Percentiles rank a stretch among this genome's conserved stretches.
Evolutionary conservation across 2,329 filamentous ascomycete genomes (phyloP).

Genomic region (Aschersonia sp.): DNA sequence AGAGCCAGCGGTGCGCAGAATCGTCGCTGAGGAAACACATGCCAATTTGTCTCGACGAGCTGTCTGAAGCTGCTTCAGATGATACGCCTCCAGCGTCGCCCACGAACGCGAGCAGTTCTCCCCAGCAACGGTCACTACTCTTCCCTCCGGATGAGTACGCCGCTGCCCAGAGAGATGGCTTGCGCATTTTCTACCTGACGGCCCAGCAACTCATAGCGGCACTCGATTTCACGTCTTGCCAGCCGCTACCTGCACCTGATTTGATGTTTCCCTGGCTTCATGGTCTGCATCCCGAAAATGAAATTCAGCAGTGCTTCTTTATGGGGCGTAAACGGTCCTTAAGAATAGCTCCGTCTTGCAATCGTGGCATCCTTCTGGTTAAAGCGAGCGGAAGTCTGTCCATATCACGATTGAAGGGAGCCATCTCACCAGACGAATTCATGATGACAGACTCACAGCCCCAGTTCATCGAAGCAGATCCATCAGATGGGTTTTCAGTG

Average conservation of each 20-base stretch:
- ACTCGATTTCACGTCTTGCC: slow-evolving; percentile 59
- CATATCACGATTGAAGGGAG: slow-evolving; percentile 67
- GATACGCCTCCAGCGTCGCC: slow-evolving; percentile 54
- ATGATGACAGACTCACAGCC: slow-evolving; percentile 36
- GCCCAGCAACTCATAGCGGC: slow-evolving; percentile 55
- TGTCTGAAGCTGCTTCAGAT: slow-evolving; percentile 36
- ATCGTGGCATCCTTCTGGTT: slow-evolving; percentile 71
- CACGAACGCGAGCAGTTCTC: slow-evolving; percentile 31
- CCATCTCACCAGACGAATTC: slow-evolving; percentile 70
- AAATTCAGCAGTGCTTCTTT: slow-evolving; percentile 83
- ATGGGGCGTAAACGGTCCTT: slow-evolving; percentile 58
- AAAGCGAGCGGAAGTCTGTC: slow-evolving; percentile 75
- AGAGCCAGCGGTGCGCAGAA: slow-evolving; percentile 12
- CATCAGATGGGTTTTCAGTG: slow-evolving; percentile 81
- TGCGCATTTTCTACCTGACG: slow-evolving; percentile 60
- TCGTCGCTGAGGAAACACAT: slow-evolving; percentile 79
- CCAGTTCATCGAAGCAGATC: slow-evolving; percentile 72
- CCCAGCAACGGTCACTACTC: slow-evolving; percentile 53
- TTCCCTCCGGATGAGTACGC: slow-evolving; percentile 56
- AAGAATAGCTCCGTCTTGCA: slow-evolving; percentile 53
- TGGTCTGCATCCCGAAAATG: slow-evolving; percentile 77
- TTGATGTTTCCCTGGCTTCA: slow-evolving; percentile 93
- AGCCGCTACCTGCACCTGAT: slow-evolving; percentile 72
- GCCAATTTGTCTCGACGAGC: slow-evolving; percentile 75
- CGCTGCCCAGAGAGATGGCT: slow-evolving; percentile 30